A percentile compares a stretch with the other conserved stretches of the same genome.
Evolutionary conservation across 116 monocot species (phyloP).

Genomic region (Iris pallida): DNA sequence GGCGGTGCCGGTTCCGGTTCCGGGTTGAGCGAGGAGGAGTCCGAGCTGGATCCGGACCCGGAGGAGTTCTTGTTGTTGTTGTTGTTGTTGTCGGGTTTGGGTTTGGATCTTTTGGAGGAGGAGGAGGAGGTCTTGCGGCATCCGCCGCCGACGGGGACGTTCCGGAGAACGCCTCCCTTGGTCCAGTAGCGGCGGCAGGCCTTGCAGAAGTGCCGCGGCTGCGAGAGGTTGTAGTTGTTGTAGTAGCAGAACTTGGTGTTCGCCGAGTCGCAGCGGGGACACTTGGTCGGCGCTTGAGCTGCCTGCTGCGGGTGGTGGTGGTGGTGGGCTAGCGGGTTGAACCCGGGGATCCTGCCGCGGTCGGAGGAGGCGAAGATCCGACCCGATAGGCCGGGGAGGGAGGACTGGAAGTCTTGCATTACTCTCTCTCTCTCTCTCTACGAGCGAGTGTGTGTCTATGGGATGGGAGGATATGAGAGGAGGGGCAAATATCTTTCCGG

Average conservation of each 20-base stretch:
- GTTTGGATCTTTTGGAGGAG: too few relatives aligned
- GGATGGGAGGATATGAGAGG: too few relatives aligned
- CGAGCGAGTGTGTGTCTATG: too few relatives aligned
- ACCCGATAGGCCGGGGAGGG: conserved; percentile 15
- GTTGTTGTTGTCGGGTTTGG: too few relatives aligned
- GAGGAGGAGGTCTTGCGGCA: too few relatives aligned
- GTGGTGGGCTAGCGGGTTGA: conserved; percentile 4
- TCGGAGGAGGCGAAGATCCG: conserved; percentile 18
- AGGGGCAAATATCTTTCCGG: too few relatives aligned
- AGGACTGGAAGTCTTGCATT: conserved; percentile 51
- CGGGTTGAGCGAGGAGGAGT: not conserved
- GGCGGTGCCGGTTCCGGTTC: not conserved
- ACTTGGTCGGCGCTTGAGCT: not conserved
- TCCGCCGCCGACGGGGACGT: not conserved
- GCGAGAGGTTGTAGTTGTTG: conserved; percentile 97
- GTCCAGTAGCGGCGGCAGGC: conserved; percentile 95
- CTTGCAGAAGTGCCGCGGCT: conserved; percentile 94
- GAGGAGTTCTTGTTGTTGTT: not conserved
- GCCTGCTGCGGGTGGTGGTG: not conserved
- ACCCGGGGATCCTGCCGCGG: not conserved
- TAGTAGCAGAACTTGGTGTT: conserved; percentile 99
- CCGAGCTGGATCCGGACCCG: conserved; percentile 4
- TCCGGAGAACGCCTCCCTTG: conserved; percentile 26
- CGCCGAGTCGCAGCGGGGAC: conserved; percentile 58
- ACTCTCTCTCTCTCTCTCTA: not conserved